Conservation (phyloP, 345 rosid genomes). For the Fremontodendron californicum region DNA sequence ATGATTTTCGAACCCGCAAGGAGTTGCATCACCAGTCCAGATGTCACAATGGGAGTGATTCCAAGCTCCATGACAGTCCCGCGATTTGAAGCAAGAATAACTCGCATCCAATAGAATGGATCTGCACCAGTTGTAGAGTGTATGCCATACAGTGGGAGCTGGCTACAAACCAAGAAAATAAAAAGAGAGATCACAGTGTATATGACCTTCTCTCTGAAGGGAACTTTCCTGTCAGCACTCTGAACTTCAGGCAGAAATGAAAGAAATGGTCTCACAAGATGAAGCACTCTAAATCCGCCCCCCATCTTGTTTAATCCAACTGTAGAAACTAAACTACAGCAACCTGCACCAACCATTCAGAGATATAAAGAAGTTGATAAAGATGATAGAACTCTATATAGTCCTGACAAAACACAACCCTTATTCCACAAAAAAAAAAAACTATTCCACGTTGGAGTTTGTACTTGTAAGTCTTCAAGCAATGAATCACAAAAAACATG, state of each 20-base stretch:
- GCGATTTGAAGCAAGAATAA: constrained; percentile 68
- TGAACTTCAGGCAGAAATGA: constrained; percentile 39
- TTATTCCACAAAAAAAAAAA: not conserved
- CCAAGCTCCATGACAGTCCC: constrained; percentile 83
- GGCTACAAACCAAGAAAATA: constrained; percentile 67
- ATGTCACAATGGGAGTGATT: constrained; percentile 66
- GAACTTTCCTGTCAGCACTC: constrained; percentile 37
- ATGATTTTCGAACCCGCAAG: constrained; percentile 73
- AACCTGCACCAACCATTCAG: not conserved
- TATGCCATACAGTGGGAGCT: constrained; percentile 70
- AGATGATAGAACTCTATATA: not conserved
- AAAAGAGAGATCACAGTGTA: constrained; percentile 57
- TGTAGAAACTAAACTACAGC: not conserved
- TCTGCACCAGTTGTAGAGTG: constrained; percentile 71
- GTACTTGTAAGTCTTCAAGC: not conserved
- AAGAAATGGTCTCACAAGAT: constrained; percentile 33
- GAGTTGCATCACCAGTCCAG: constrained; percentile 68
- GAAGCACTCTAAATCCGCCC: constrained; percentile 56
- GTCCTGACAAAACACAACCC: not conserved
- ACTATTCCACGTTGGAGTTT: not conserved
- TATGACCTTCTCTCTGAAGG: constrained; percentile 47
- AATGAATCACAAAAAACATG: not conserved
- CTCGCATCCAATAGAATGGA: constrained; percentile 83
- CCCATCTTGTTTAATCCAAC: constrained; percentile 37
- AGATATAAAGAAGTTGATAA: not conserved